Percentiles rank a stretch among this genome's conserved stretches.
Evolutionary conservation across 2,329 filamentous ascomycete species (phyloP).

Genomic region (Arthroderma uncinatum): DNA sequence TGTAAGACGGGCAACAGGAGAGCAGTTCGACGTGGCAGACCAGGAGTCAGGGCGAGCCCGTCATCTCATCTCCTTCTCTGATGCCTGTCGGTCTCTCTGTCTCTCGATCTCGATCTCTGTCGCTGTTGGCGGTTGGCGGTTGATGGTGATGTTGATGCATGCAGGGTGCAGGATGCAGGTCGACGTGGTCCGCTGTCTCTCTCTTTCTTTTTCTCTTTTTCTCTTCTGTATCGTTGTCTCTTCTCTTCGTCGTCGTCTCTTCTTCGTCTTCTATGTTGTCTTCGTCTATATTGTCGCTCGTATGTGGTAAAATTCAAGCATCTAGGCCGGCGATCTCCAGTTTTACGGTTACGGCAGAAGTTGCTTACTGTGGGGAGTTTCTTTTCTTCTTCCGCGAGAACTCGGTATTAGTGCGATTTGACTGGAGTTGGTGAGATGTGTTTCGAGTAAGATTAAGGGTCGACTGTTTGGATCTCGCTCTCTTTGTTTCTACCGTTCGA

Average conservation of each 20-base stretch:
- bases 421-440: too few relatives aligned
- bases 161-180: constrained; percentile 1
- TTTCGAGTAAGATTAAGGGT: too few relatives aligned
- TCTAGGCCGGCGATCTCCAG: background rate
- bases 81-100: background rate
- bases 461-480: too few relatives aligned
- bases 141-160: background rate
- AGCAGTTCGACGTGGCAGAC: background rate
- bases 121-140: background rate
- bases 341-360: constrained; percentile 1
- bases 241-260: background rate
- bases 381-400: background rate
- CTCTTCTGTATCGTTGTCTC: background rate
- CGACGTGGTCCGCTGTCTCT: background rate
- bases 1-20: background rate
- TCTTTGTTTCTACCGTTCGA: too few relatives aligned
- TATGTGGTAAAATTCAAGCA: background rate
- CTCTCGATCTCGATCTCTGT: background rate
- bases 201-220: background rate
- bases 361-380: background rate
- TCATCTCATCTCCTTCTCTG: background rate
- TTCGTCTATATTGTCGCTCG: too few relatives aligned
- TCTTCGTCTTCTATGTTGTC: background rate
- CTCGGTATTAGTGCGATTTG: too few relatives aligned
- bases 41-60: background rate